A percentile compares a stretch with the other conserved stretches of the same genome.
Conservation (phyloP, 495 filamentous ascomycete species). For the Aspergillus funiculosus region DNA sequence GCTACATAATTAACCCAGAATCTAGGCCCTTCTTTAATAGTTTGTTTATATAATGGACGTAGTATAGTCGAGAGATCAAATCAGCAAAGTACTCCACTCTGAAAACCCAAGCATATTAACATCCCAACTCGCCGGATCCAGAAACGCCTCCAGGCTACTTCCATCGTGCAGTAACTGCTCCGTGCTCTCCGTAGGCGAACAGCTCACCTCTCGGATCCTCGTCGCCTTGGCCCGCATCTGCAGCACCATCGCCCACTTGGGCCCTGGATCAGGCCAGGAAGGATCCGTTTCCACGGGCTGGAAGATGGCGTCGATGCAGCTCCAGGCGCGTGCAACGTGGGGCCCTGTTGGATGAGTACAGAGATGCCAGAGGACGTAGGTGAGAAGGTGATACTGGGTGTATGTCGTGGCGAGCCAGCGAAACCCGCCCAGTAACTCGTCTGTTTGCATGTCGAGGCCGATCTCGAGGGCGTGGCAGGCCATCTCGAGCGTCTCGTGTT, state of each 20-base stretch:
- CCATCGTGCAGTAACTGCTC: neutral
- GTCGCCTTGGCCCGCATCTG: slow-evolving; percentile 26
- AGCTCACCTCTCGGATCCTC: slow-evolving; percentile 16
- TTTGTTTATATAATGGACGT: no score
- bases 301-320: slow-evolving; percentile 18
- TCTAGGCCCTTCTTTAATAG: no score
- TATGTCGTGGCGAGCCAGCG: slow-evolving; percentile 27
- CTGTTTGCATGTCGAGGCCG: slow-evolving; percentile 19
- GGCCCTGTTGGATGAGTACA: slow-evolving; percentile 23
- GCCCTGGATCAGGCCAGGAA: slow-evolving; percentile 3
- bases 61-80: no score
- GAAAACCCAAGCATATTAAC: neutral
- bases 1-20: no score
- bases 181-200: neutral
- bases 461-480: slow-evolving; percentile 21
- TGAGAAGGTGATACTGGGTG: slow-evolving; percentile 28
- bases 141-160: neutral
- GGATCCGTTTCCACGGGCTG: slow-evolving; percentile 14
- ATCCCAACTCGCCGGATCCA: slow-evolving; percentile 3
- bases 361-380: slow-evolving; percentile 30
- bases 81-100: slow-evolving; percentile 4
- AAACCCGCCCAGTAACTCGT: slow-evolving; percentile 27
- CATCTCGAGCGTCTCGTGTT: slow-evolving; percentile 14
- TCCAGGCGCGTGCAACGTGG: slow-evolving; percentile 21
- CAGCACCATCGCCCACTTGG: slow-evolving; percentile 22